Percentiles rank a stretch among this genome's conserved stretches.
phyloP scores from a whole-genome alignment of 768 basidiomycete species.

The Lepiota venenata region DNA sequence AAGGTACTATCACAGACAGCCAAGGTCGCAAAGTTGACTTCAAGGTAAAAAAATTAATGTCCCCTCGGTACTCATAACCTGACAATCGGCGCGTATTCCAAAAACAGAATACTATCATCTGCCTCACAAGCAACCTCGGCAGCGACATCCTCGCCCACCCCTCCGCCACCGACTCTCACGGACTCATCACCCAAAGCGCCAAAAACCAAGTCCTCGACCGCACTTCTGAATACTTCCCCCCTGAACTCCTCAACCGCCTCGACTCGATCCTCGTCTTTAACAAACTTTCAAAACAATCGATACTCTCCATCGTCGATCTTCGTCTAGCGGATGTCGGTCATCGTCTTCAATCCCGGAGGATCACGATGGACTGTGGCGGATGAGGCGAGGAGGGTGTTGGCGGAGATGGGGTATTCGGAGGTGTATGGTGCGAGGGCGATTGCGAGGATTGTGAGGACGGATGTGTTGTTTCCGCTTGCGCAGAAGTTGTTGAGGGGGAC shows the following conservation, averaged over 20 bases:
- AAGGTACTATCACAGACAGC: conserved; percentile 86
- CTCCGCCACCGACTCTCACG: conserved; percentile 55
- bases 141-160: conserved; percentile 73
- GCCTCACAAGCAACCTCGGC: conserved; percentile 86
- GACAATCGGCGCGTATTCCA: too few relatives aligned
- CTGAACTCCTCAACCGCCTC: conserved; percentile 86
- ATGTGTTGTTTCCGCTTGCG: conserved; percentile 81
- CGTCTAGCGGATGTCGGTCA: conserved; percentile 72
- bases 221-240: conserved; percentile 80
- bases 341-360: conserved; percentile 60
- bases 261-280: conserved; percentile 90
- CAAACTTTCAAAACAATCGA: conserved; percentile 72
- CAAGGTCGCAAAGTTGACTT: conserved; percentile 93
- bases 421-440: conserved; percentile 87
- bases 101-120: conserved; percentile 89
- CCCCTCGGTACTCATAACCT: background rate
- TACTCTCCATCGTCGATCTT: conserved; percentile 75
- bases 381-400: conserved; percentile 64
- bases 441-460: conserved; percentile 78
- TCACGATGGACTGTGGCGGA: conserved; percentile 69
- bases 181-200: conserved; percentile 60
- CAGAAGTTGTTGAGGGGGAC: conserved; percentile 77
- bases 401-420: conserved; percentile 75
- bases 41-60: conserved; percentile 42
- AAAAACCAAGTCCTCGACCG: conserved; percentile 67